Percentiles rank a stretch among this genome's conserved stretches.
Conservation (phyloP, 164 flowering plant species). For the Dillenia suffruticosa region DNA sequence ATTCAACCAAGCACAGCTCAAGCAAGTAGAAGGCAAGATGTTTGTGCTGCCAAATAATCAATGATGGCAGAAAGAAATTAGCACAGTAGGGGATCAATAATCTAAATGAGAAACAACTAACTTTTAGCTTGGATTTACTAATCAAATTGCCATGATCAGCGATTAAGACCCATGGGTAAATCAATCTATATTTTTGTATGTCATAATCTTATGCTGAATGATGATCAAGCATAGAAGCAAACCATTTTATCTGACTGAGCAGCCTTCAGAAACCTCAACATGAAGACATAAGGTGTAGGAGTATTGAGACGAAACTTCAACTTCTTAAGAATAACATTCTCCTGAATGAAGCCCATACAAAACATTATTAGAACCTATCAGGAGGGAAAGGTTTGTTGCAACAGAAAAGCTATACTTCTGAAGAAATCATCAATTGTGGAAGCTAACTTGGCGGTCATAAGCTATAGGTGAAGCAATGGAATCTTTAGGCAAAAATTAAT, state of each 20-base stretch:
- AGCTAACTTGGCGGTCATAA: too few species aligned
- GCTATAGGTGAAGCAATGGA: too few species aligned
- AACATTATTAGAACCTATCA: neutral
- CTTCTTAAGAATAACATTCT: conserved; percentile 58
- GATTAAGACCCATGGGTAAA: too few species aligned
- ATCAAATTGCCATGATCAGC: too few species aligned
- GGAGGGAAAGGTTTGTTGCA: too few species aligned
- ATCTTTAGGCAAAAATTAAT: too few species aligned
- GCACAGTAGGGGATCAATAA: neutral
- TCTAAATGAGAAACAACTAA: too few species aligned
- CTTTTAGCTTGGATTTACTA: too few species aligned
- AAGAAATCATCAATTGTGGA: too few species aligned
- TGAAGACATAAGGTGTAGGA: conserved; percentile 84
- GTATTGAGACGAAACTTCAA: conserved; percentile 71
- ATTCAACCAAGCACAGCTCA: conserved; percentile 72
- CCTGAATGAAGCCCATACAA: conserved; percentile 45
- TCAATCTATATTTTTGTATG: neutral
- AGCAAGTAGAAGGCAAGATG: conserved; percentile 76
- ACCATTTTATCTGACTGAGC: conserved; percentile 74
- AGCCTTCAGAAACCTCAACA: conserved; percentile 89
- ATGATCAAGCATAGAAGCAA: neutral
- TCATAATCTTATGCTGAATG: neutral
- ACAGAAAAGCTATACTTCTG: too few species aligned
- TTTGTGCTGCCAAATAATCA: conserved; percentile 45
- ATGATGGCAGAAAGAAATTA: neutral